These are phyloP conservation scores for Climacium dendroides DNA, from an alignment of 225 moss, liverwort and hornwort species.

Conservation along the genomic window DNA sequence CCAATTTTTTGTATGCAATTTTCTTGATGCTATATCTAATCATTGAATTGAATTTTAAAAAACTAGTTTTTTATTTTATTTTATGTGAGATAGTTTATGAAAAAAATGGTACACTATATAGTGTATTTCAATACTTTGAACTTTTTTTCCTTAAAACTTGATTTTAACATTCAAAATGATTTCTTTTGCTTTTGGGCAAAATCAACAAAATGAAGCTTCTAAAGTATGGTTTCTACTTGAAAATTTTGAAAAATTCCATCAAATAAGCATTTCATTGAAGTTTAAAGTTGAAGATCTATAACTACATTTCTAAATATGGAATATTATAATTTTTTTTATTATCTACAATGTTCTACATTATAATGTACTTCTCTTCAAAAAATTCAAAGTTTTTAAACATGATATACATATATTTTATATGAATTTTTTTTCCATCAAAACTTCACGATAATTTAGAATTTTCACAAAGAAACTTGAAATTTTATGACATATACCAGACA, in stretches of 20 bases:
- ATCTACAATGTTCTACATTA: too few relatives aligned
- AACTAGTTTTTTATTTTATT: too few relatives aligned
- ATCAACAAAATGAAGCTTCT: neutral
- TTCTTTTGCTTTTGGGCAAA: neutral
- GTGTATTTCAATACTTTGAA: accelerated
- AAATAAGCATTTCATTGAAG: neutral
- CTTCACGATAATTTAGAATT: too few relatives aligned
- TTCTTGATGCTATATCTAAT: neutral
- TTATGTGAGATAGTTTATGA: accelerated
- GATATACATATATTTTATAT: too few relatives aligned
- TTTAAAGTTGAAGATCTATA: neutral
- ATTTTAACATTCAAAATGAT: neutral
- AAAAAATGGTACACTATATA: neutral
- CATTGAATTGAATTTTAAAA: neutral
- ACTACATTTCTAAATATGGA: accelerated
- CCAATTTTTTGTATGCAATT: neutral
- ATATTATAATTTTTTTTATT: too few relatives aligned
- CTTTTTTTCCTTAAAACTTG: neutral
- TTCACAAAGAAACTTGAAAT: too few relatives aligned
- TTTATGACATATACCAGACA: too few relatives aligned
- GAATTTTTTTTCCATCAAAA: too few relatives aligned
- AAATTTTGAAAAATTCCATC: neutral
- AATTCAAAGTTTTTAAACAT: too few relatives aligned
- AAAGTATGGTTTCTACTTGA: neutral
- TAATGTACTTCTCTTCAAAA: too few relatives aligned